Conservation (phyloP, 2,329 filamentous ascomycete genomes). For the Pseudogymnoascus sp. region DNA sequence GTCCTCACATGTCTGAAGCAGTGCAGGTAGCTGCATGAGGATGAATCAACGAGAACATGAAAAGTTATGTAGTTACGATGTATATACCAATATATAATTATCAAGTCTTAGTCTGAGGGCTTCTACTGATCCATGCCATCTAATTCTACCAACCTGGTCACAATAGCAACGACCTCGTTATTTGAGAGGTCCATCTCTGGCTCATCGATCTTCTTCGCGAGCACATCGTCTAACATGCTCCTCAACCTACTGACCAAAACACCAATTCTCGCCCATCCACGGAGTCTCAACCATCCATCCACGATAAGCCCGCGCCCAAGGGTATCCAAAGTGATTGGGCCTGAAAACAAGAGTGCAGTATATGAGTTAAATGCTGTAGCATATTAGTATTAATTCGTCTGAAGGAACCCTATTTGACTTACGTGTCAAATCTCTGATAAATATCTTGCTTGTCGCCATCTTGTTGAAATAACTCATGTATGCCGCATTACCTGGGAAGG, state of each 20-base stretch:
- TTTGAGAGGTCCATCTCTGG: constrained; percentile 51
- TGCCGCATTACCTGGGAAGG: constrained; percentile 63
- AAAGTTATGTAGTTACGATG: not conserved
- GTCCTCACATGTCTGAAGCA: not conserved
- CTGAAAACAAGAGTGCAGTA: constrained; percentile 79
- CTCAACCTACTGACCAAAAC: constrained; percentile 78
- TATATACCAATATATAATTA: constrained; percentile 3
- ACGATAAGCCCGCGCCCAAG: constrained; percentile 79
- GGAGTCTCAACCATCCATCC: constrained; percentile 79
- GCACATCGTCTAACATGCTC: constrained; percentile 76
- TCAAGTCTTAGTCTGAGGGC: not conserved
- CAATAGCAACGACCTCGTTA: constrained; percentile 65
- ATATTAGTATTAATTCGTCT: constrained; percentile 7
- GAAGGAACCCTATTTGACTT: constrained; percentile 32
- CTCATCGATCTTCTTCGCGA: constrained; percentile 73
- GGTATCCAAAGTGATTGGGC: constrained; percentile 77
- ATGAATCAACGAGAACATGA: not conserved
- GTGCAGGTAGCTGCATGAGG: not conserved
- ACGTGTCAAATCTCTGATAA: constrained; percentile 85
- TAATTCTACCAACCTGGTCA: constrained; percentile 75
- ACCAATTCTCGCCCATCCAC: constrained; percentile 91
- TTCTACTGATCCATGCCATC: constrained; percentile 66
- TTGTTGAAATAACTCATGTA: constrained; percentile 89
- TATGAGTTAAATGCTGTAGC: constrained; percentile 74
- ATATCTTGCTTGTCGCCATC: constrained; percentile 86